Evolutionary conservation across 129 eudicot species (phyloP).

Genomic region (Dittrichia graveolens): DNA sequence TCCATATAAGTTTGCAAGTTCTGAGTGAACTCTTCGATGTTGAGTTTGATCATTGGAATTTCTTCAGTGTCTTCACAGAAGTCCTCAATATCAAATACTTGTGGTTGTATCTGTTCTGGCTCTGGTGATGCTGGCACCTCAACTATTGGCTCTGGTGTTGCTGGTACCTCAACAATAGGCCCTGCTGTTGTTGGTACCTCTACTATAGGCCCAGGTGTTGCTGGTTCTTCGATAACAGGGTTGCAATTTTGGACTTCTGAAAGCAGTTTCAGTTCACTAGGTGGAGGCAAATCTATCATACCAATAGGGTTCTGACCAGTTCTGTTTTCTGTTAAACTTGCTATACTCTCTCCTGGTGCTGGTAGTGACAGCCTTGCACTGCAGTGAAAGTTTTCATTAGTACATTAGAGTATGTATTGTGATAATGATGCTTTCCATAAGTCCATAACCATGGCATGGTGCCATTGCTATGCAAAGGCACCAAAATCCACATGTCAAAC

Average conservation of each 20-base stretch:
- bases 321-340: conserved; percentile 40
- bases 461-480: conserved; percentile 1
- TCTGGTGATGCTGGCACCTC: conserved; percentile 86
- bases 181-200: conserved; percentile 69
- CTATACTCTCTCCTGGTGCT: conserved; percentile 73
- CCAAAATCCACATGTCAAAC: conserved; percentile 10
- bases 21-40: conserved; percentile 78
- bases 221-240: conserved; percentile 63
- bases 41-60: conserved; percentile 84
- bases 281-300: conserved; percentile 46
- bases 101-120: conserved; percentile 53
- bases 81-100: conserved; percentile 70
- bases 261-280: conserved; percentile 27
- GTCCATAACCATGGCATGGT: not conserved
- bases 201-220: conserved; percentile 67
- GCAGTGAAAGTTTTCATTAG: conserved; percentile 33
- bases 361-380: conserved; percentile 96
- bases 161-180: conserved; percentile 61
- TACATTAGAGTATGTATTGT: conserved; percentile 10
- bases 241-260: conserved; percentile 38
- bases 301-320: conserved; percentile 43
- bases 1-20: conserved; percentile 69
- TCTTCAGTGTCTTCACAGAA: conserved; percentile 76
- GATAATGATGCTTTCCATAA: not conserved
- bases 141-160: conserved; percentile 53